phyloP scores from a whole-genome alignment of 2,329 filamentous ascomycete species.

The Rhynchosporium graminicola region DNA sequence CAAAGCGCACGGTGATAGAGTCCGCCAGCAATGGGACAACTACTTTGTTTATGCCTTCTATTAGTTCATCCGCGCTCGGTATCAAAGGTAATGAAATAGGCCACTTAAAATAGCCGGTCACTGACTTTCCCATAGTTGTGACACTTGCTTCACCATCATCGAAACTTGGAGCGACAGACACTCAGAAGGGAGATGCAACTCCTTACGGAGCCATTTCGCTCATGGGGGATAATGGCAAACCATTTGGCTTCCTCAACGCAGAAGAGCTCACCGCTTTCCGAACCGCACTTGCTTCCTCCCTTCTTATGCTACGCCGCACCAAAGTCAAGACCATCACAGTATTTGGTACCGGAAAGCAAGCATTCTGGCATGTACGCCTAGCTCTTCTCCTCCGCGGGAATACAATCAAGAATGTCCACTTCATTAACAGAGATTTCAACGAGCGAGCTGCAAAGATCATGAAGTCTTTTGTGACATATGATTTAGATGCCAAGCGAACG shows the following conservation, averaged over 20 bases:
- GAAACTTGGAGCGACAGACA: constrained; percentile 35
- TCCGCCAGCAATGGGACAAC: constrained; percentile 53
- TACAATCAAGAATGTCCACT: constrained; percentile 77
- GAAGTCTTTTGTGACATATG: constrained; percentile 49
- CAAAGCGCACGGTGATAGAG: constrained; percentile 51
- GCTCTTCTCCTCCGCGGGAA: constrained; percentile 70
- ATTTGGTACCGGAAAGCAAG: constrained; percentile 87
- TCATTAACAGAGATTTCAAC: constrained; percentile 75
- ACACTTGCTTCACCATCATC: constrained; percentile 53
- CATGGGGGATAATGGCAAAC: constrained; percentile 61
- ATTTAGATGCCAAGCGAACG: constrained; percentile 47
- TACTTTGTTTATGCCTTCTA: constrained; percentile 75
- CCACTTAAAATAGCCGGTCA: constrained; percentile 4
- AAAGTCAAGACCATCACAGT: constrained; percentile 75
- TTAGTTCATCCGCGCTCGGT: constrained; percentile 61
- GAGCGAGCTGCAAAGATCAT: constrained; percentile 56
- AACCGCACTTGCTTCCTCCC: constrained; percentile 71
- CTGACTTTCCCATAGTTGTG: constrained; percentile 52
- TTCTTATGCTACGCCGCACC: constrained; percentile 64
- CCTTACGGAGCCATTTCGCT: constrained; percentile 65
- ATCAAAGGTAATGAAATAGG: constrained; percentile 58
- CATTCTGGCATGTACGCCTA: constrained; percentile 91
- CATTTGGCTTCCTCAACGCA: constrained; percentile 71
- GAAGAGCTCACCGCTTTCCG: constrained; percentile 77
- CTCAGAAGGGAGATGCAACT: constrained; percentile 54